Percentiles rank a stretch among this genome's conserved stretches.
Conservation (phyloP, 2,329 filamentous ascomycete species). For the Botrytis byssoidea region DNA sequence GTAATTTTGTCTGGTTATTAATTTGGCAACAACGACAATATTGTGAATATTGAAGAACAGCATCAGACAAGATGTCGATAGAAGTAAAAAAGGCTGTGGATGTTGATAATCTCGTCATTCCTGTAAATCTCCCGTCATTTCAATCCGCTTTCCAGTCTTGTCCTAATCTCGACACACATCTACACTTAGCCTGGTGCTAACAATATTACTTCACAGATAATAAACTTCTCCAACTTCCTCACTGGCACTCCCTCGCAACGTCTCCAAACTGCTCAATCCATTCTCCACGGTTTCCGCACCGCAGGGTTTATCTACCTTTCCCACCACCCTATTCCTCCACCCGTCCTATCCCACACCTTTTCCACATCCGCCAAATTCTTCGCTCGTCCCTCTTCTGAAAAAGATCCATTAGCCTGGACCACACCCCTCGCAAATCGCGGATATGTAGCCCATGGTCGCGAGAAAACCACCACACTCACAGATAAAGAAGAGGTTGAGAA, state of each 20-base stretch:
- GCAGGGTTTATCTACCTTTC: constrained; percentile 89
- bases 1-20: background rate
- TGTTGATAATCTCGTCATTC: constrained; percentile 54
- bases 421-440: constrained; percentile 71
- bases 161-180: constrained; percentile 21
- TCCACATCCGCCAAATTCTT: constrained; percentile 70
- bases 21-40: background rate
- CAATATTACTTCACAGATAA: constrained; percentile 52
- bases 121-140: constrained; percentile 43
- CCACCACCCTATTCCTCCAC: constrained; percentile 68
- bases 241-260: constrained; percentile 60
- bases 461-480: constrained; percentile 32
- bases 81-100: constrained; percentile 42
- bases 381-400: constrained; percentile 53
- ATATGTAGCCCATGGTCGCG: constrained; percentile 54
- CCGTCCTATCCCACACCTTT: constrained; percentile 62
- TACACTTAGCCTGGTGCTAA: background rate
- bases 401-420: constrained; percentile 68
- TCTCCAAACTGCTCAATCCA: constrained; percentile 63
- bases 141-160: background rate
- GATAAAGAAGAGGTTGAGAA: constrained; percentile 42
- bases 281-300: constrained; percentile 77
- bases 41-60: background rate
- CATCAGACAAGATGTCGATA: constrained; percentile 5
- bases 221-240: constrained; percentile 75